Base-by-base conservation (phyloP, 2,329 filamentous ascomycete genomes). In the Metarhizium robertsii region DNA sequence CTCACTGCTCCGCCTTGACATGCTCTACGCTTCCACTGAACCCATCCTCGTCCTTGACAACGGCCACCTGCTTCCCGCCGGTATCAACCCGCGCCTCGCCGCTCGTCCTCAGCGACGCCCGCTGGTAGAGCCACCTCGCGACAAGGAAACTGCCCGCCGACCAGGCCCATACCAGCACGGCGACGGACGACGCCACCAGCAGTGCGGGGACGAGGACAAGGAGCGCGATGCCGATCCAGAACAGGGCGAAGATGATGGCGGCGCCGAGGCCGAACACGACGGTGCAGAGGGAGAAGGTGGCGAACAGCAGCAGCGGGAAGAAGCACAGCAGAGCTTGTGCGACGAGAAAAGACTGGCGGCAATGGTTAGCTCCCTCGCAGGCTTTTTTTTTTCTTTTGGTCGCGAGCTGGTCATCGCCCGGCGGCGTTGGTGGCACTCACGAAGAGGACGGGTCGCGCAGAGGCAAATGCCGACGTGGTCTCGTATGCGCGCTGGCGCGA, bases 201-300 rank as follows among this genome's bases (percentile, higher is more conserved):
- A 92, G 71, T 0, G 83, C 79, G 1, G 88, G 88, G 0, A 89
- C 71, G 16, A 94, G 77, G 45, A 92, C 66, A 50, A 89, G 66
- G 11, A 88, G 72, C 2, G 85, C 86, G 48, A 89, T 68, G 52
- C 84, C 81, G 53, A 84, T 78, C 75, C 83, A 86, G 73, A 87
- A 84, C 50, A 87, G 75, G 1, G 81, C 79, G 73, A 89, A 88
- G 55, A 84, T 63, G 43, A 88, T 64, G 13, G 84, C 85, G 34
- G 78, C 76, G 46, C 84, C 71, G 45, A 88, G 66, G 16, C 85
- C 80, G 66, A 90, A 79, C 59, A 84, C 68, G 59, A 85, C 70
- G 57, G 85, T 80, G 43, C 80, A 82, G 45, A 85, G 61, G 55
- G 79, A 75, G 74, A 92, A 90, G 61, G 80, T 73, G 55, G 79